These are phyloP conservation scores for Colletotrichum sp. DNA, from an alignment of 2,329 filamentous ascomycete genomes.

Conservation along the genomic window DNA sequence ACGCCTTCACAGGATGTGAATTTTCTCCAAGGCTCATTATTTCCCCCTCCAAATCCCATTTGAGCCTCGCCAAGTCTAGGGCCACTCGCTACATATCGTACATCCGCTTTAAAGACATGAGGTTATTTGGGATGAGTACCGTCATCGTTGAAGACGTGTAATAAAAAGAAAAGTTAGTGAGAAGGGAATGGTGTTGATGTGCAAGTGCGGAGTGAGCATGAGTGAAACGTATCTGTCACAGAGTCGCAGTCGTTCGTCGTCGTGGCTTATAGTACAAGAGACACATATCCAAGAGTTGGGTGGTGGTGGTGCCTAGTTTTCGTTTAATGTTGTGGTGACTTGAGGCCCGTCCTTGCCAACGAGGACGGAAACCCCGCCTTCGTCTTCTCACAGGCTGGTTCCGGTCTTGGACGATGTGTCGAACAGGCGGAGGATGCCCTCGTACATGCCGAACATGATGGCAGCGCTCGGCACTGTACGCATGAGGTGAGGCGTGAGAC, in stretches of 20 bases:
- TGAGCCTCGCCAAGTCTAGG: neutral
- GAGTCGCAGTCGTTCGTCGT: neutral
- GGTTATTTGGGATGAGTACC: neutral
- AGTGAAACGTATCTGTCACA: neutral
- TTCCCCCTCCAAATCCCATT: neutral
- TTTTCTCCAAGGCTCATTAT: neutral
- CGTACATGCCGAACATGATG: constrained; percentile 95
- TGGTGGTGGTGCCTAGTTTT: neutral
- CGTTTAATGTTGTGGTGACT: neutral
- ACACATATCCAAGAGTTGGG: neutral
- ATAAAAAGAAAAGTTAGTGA: neutral
- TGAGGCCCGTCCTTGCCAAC: neutral
- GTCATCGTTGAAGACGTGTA: neutral
- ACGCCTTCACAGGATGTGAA: neutral
- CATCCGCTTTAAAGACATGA: neutral
- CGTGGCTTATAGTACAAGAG: neutral
- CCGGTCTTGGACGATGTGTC: constrained; percentile 26
- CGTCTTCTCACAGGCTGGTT: neutral
- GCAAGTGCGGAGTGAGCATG: neutral
- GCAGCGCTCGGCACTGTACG: constrained; percentile 90
- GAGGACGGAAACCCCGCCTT: neutral
- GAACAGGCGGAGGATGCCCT: constrained; percentile 59
- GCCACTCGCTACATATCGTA: neutral
- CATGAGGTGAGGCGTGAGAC: constrained; percentile 89
- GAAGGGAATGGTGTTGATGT: neutral